Evolutionary conservation across 169 alveolate species (phyloP), one percentile per base, ranked within the genome.

Genomic region (Eimeria tenella): DNA sequence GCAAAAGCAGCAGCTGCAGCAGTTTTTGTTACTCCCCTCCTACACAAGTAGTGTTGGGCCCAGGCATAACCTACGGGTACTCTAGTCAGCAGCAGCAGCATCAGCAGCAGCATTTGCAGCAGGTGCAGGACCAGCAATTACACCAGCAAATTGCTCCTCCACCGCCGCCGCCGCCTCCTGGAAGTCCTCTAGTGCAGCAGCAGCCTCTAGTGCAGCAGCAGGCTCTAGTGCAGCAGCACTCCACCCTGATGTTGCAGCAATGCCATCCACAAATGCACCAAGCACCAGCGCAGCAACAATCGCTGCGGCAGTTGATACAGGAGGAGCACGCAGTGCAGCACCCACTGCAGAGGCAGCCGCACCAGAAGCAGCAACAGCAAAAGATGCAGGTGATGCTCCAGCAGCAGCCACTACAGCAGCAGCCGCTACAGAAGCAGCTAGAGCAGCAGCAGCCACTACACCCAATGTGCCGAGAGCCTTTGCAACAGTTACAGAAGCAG

Each of bases 1-100:
- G 50, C 82, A 73, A n/a, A 31, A 73, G 19, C 82, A 73, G 82
- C 82, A 73, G 55, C 82, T n/a, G 82, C 82, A 73, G 50, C 55
- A 73, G 82, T 17, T 21, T 5, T 4, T 21, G 82, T 42, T 21
- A 42, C 55, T 42, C 82, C 17, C 82, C 82, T 25, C 56, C 53
- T 5, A 5, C 53, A 8, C 50, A 21, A 50, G 82, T 21, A 21
- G 53, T 0, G 0, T 73, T 42, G 55, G 50, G 19, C 82, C 17
- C 74, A 73, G 82, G 2, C 42, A 31, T 2, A 31, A 31, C 42
- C 2, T 31, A 31, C 42, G 42, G 42, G 42, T 31, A 31, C 42
- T 31, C 42, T 31, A 31, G 42, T 31, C 82, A 73, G 82, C 82
- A 73, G 55, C 82, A 73, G 82, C 82, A 73, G 55, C 50, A 25